Conservation (phyloP, 257 asterid genomes). For the Lantana camara region DNA sequence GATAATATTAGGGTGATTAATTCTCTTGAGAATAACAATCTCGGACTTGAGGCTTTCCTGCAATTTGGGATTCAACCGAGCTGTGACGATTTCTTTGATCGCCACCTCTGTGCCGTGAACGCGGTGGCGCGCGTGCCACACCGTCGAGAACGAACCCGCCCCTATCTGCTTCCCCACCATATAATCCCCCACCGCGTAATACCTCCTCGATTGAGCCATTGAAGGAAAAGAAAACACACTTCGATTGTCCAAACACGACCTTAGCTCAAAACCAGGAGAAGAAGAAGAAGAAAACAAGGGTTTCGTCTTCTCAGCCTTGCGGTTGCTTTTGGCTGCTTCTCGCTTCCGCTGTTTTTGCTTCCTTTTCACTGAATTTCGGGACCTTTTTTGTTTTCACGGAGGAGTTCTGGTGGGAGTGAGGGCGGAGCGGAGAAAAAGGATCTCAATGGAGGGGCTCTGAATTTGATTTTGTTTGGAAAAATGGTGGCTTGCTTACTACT, state of each 20-base stretch:
- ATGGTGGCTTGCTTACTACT: slow-evolving; percentile 16
- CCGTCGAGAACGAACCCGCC: slow-evolving; percentile 88
- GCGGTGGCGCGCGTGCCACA: slow-evolving; percentile 94
- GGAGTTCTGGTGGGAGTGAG: slow-evolving; percentile 20
- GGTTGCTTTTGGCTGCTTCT: slow-evolving; percentile 29
- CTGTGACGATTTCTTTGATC: slow-evolving; percentile 74
- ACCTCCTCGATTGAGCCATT: slow-evolving; percentile 72
- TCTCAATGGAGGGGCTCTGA: slow-evolving; percentile 26
- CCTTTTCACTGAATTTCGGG: slow-evolving; percentile 23
- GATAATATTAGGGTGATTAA: slow-evolving; percentile 89
- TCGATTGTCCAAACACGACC: slow-evolving; percentile 4
- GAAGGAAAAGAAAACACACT: background rate
- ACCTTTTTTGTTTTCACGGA: background rate
- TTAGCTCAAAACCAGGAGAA: slow-evolving; percentile 17
- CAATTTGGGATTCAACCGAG: slow-evolving; percentile 66
- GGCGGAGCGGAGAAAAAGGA: slow-evolving; percentile 1
- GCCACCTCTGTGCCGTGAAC: slow-evolving; percentile 86
- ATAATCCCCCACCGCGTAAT: slow-evolving; percentile 73
- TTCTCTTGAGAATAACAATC: slow-evolving; percentile 76
- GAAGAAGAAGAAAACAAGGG: background rate
- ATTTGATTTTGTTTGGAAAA: slow-evolving; percentile 10
- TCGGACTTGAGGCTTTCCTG: slow-evolving; percentile 87
- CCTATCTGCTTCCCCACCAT: slow-evolving; percentile 81
- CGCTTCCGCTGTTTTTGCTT: slow-evolving; percentile 8
- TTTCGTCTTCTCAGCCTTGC: background rate